Evolutionary conservation across 768 basidiomycete species (phyloP), one percentile per base, ranked within the genome.

Genomic region (Leucocoprinus birnbaumii): DNA sequence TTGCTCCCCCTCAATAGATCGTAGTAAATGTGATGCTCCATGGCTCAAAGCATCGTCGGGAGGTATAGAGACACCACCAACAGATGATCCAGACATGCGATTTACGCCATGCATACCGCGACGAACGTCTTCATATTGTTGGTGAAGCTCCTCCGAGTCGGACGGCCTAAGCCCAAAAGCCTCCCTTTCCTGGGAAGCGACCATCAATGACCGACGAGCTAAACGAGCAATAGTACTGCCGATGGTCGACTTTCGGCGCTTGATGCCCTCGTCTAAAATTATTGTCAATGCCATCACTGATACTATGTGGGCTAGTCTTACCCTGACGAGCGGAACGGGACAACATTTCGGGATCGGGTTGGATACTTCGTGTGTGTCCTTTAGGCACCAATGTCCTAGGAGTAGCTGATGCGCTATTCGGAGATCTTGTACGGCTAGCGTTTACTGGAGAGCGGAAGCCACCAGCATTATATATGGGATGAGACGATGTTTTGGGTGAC

Each of bases 111-210:
- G 40, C 18, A 24, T 22, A 26, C 43, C 7, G 10, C 27, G 13
- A n/a, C 22, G 40, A 25, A 51, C 4, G 6, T 27, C 21, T 25
- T 51, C 50, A 51, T 84, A 68, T 60, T 83, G 83, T 62, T 89
- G 88, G 2, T 89, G 77, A 16, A 74, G 74, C 61, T 80, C 43
- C 74, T 55, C 49, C 4, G 58, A 59, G n/a, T 35, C 35, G 5
- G 58, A 55, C 1, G 58, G 51, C 3, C 49, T 38, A 16, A 59
- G 24, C 19, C 55, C 58, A 21, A 59, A 59, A 24, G 58, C 58
- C 34, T 59, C 49, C 26, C 44, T 25, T n/a, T 46, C 46, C 4
- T 31, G 43, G 21, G 44, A 19, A 3, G 46, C 44, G 19, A 46
- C 21, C 53, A 54, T 41, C 8, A 46, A 24, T 19, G 46, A 51